These are phyloP conservation scores for Lentinula guzmanii DNA, from an alignment of 768 basidiomycete species.

Conservation along the genomic window DNA sequence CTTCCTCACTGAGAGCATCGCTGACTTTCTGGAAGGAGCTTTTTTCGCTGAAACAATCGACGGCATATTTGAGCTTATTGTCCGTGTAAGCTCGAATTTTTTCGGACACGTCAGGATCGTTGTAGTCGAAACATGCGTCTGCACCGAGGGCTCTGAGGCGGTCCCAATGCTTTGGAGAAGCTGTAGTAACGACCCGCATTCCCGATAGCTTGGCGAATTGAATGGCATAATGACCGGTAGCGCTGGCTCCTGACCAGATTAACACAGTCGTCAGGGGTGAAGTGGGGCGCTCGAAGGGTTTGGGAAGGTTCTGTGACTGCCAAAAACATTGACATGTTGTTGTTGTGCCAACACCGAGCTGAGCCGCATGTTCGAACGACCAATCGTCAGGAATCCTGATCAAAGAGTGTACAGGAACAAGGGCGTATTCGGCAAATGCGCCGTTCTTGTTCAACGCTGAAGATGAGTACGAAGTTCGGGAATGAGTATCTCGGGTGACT, in stretches of 20 bases:
- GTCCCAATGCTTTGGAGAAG: conserved; percentile 22
- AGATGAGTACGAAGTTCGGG: not conserved
- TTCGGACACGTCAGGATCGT: conserved; percentile 10
- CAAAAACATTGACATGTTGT: conserved; percentile 7
- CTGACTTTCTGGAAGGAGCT: not conserved
- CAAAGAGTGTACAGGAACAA: not conserved
- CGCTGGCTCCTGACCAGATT: conserved; percentile 21
- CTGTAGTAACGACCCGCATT: conserved; percentile 25
- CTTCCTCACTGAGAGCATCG: conserved; percentile 6
- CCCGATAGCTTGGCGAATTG: conserved; percentile 26
- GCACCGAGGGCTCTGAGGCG: conserved; percentile 28
- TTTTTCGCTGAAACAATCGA: conserved; percentile 5
- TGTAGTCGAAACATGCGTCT: conserved; percentile 24
- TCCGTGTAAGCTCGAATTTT: conserved; percentile 11
- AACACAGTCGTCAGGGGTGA: conserved; percentile 10
- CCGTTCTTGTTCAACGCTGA: not conserved
- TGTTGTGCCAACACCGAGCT: not conserved
- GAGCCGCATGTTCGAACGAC: conserved; percentile 6
- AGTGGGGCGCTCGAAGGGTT: not conserved
- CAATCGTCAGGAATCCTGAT: not conserved
- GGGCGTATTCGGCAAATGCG: conserved; percentile 9
- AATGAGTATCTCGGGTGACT: not conserved
- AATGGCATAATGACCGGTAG: conserved; percentile 21
- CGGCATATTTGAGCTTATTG: conserved; percentile 2
- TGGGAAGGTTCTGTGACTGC: conserved; percentile 3